phyloP scores from a whole-genome alignment of 2,329 filamentous ascomycete genomes.

The Escovopsis sp. region DNA sequence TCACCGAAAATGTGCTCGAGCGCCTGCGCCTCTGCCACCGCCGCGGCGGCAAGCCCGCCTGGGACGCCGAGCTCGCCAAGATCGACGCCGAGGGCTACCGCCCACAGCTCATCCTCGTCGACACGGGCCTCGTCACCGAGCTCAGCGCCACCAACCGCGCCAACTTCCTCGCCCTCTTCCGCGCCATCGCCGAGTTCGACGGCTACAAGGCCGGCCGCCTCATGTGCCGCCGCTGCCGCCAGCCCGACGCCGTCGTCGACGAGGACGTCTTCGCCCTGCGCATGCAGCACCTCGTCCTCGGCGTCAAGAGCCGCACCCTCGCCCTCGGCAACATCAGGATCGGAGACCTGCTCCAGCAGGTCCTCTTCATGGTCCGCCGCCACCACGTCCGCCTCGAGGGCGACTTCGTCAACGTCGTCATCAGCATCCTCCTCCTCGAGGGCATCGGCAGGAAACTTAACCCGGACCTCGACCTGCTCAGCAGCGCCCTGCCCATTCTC shows the following conservation, averaged over 20 bases:
- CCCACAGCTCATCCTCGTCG: conserved; percentile 93
- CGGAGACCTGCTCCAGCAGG: conserved; percentile 83
- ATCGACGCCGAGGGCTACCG: conserved; percentile 81
- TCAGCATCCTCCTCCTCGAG: conserved; percentile 84
- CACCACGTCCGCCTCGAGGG: conserved; percentile 93
- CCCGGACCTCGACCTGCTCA: conserved; percentile 74
- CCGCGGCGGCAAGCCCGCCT: conserved; percentile 48
- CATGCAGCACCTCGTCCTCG: conserved; percentile 91
- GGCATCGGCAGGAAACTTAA: conserved; percentile 83
- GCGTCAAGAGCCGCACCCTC: conserved; percentile 80
- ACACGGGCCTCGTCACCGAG: conserved; percentile 89
- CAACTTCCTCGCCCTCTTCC: conserved; percentile 94
- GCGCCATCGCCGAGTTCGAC: conserved; percentile 89
- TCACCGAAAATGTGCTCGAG: conserved; percentile 74
- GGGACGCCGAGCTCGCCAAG: conserved; percentile 58
- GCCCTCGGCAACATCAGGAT: conserved; percentile 92
- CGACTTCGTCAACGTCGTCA: conserved; percentile 95
- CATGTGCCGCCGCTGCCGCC: conserved; percentile 91
- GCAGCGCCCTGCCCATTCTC: conserved; percentile 76
- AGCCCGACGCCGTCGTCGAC: conserved; percentile 80
- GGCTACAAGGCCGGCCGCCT: conserved; percentile 88
- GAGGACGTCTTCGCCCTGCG: conserved; percentile 82
- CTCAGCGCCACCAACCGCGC: conserved; percentile 71
- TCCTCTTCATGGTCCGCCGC: conserved; percentile 75
- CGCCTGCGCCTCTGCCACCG: conserved; percentile 60